A percentile compares a stretch with the other conserved stretches of the same genome.
phyloP scores from a whole-genome alignment of 352 stramenopile species.

The Pythium myriotylum region DNA sequence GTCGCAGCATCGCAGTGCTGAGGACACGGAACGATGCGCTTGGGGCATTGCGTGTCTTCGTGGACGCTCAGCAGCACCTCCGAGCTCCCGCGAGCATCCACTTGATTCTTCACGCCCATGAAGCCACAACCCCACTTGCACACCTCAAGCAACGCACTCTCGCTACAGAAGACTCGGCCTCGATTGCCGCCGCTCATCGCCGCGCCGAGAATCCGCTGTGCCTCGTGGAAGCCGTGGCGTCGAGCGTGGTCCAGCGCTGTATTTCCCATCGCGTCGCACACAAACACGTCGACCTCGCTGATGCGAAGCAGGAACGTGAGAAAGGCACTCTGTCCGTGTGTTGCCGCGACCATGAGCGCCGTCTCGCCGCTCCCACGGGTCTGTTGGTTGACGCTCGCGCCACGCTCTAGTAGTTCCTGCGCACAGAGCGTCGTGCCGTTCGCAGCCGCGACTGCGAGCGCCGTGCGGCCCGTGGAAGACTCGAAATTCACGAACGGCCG shows the following conservation, averaged over 20 bases:
- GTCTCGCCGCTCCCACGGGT: slow-evolving; percentile 38
- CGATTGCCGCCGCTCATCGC: slow-evolving; percentile 48
- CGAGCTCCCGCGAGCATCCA: slow-evolving; percentile 27
- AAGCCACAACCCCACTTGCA: slow-evolving; percentile 75
- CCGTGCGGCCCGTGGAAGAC: slow-evolving; percentile 48
- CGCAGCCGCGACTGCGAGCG: slow-evolving; percentile 45
- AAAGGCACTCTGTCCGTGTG: slow-evolving; percentile 47
- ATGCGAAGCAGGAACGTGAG: slow-evolving; percentile 58
- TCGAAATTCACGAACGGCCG: slow-evolving; percentile 66
- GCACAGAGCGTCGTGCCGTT: slow-evolving; percentile 54
- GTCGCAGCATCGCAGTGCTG: slow-evolving; percentile 21
- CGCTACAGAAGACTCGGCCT: slow-evolving; percentile 35
- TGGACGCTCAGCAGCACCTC: slow-evolving; percentile 48
- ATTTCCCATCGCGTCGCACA: slow-evolving; percentile 30
- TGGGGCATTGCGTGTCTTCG: slow-evolving; percentile 46
- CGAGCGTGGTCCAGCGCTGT: slow-evolving; percentile 55
- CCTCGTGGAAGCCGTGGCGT: slow-evolving; percentile 31
- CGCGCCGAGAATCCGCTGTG: slow-evolving; percentile 39
- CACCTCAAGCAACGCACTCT: slow-evolving; percentile 48
- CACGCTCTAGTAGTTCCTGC: slow-evolving; percentile 53
- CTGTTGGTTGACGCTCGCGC: slow-evolving; percentile 51
- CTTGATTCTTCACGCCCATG: slow-evolving; percentile 38
- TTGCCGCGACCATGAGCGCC: slow-evolving; percentile 62
- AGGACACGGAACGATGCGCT: slow-evolving; percentile 55
- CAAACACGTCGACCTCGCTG: slow-evolving; percentile 39